A percentile compares a stretch with the other conserved stretches of the same genome.
phyloP scores from a whole-genome alignment of 495 filamentous ascomycete species.

The Hypomontagnella monticulosa region DNA sequence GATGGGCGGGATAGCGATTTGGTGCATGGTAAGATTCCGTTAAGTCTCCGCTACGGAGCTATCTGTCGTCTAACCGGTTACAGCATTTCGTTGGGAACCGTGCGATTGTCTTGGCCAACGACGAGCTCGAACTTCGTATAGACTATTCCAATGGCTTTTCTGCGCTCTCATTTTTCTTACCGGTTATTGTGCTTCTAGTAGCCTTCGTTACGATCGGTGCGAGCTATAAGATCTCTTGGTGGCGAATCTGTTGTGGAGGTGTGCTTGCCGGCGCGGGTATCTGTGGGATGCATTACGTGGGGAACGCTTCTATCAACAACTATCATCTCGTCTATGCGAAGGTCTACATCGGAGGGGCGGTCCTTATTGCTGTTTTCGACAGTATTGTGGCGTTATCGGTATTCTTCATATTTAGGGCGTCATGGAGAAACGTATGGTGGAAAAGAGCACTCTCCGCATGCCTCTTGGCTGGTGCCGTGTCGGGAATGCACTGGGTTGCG shows the following conservation, averaged over 20 bases:
- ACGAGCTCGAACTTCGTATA: slow-evolving; percentile 70
- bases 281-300: slow-evolving; percentile 91
- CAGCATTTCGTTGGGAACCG: slow-evolving; percentile 85
- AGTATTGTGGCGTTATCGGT: slow-evolving; percentile 72
- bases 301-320: slow-evolving; percentile 82
- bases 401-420: slow-evolving; percentile 80
- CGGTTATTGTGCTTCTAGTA: slow-evolving; percentile 74
- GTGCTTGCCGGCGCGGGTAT: slow-evolving; percentile 75
- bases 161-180: slow-evolving; percentile 80
- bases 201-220: slow-evolving; percentile 75
- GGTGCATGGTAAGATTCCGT: slow-evolving; percentile 58
- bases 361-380: slow-evolving; percentile 74
- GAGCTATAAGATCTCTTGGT: slow-evolving; percentile 63
- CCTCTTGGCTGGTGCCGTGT: slow-evolving; percentile 76
- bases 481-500: slow-evolving; percentile 90
- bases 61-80: slow-evolving; percentile 12
- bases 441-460: slow-evolving; percentile 72
- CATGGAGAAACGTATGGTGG: slow-evolving; percentile 83
- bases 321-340: slow-evolving; percentile 69
- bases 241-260: slow-evolving; percentile 70
- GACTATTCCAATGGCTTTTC: slow-evolving; percentile 78
- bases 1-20: slow-evolving; percentile 86
- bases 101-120: slow-evolving; percentile 74
- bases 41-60: not conserved
- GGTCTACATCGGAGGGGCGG: slow-evolving; percentile 71